Evolutionary conservation across 371 early-diverging fungal species (phyloP), one percentile per base, ranked within the genome.

Genomic region (Mucor piriformis): DNA sequence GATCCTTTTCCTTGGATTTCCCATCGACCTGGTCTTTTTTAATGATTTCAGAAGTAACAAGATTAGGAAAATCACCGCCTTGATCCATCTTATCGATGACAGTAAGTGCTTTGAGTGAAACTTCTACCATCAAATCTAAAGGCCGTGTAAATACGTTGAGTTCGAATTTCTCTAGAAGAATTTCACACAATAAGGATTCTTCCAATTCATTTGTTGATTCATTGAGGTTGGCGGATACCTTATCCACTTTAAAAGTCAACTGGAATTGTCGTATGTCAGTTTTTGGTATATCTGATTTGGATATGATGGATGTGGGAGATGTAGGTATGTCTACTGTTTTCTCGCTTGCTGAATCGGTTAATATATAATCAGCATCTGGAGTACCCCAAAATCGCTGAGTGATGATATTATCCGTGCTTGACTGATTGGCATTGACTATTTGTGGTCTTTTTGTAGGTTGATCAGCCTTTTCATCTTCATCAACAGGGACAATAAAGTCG

Each of bases 241-340:
- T 83, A 44, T 83, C 83, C 24, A 95, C 89, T 29, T 82, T 76
- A 59, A 95, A 92, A 1, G 73, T 64, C 55, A 93, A 79, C 40
- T 86, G 83, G 56, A 92, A 84, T n/a, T 84, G 80, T 47, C 77
- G 84, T 50, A 73, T 83, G 57, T 79, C 76, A 21, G 79, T 58
- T 24, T 54, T 70, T 1, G 72, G 68, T 6, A 68, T 54, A 8
- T 55, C 58, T 7, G 68, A 42, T 25, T 68, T 67, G 1, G 65
- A 38, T 3, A 20, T 13, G 18, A 20, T 1, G 3, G 50, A 47
- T 15, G 49, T 27, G 5, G 48, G 46, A 18, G 51, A 49, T n/a
- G 60, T 63, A 15, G 67, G 63, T 23, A 69, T 67, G 24, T 35
- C 54, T 15, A 64, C 63, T 1, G 56, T 50, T 13, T 51, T 54